Evolutionary conservation across 768 basidiomycete species (phyloP), one percentile per base, ranked within the genome.

Genomic region (Termitomyces heimii): DNA sequence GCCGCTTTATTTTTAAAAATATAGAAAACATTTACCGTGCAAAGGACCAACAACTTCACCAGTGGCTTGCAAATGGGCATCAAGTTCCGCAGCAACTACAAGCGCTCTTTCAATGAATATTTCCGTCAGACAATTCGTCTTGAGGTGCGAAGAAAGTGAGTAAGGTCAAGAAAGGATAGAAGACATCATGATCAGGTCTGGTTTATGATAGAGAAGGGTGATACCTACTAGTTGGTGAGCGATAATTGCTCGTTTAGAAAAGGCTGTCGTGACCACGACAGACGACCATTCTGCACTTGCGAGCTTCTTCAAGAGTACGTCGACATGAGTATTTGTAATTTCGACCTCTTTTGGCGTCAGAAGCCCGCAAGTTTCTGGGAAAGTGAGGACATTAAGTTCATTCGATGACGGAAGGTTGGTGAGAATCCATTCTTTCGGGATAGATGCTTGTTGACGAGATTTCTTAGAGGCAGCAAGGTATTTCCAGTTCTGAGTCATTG

Each of bases 51-150:
- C 72, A 2, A 80, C 71, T 58, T 78, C 78, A 22, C 91, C 92
- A 0, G 83, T 92, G 58, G 64, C 71, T 62, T 75, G 76, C 43
- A 89, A 68, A 59, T 82, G 70, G 5, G 79, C 80, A 62, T 94
- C 92, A 4, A 93, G 75, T 65, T 83, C 77, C 16, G 76, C 69
- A 2, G 92, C 92, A 10, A 84, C 76, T 14, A 69, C 71, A 4
- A 90, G 72, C 0, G 88, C 92, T 5, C 79, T 76, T 24, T 92
- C 86, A 52, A 91, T 78, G 63, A 89, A 91, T n/a, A 91, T 84
- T 68, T 92, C 90, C 0, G 90, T 92, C 37, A 93, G 66, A 66
- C 92, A 92, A 62, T 92, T 92, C 5, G 83, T 83, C 88, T 90
- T 35, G 22, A 26, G 14, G 12, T 35, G 20, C 2, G 16, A 63